Percentiles rank a stretch among this genome's conserved stretches.
phyloP scores from a whole-genome alignment of 192 early-diverging fungal species.

The Geranomyces michiganensis region DNA sequence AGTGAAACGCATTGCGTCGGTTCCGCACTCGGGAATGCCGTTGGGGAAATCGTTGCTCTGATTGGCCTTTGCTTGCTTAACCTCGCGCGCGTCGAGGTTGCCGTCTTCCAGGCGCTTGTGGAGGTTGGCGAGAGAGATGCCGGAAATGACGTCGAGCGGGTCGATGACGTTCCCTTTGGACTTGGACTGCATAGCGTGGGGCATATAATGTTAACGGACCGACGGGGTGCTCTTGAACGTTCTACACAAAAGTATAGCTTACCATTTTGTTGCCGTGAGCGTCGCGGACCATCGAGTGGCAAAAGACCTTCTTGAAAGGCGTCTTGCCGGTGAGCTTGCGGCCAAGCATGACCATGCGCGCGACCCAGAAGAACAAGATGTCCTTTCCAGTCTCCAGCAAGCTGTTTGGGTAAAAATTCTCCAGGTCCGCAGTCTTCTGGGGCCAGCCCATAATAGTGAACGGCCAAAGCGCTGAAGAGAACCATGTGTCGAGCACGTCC shows the following conservation, averaged over 20 bases:
- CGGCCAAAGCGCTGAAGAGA: constrained; percentile 98
- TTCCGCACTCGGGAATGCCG: constrained; percentile 97
- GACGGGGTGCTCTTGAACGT: no score
- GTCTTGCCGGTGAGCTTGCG: constrained; percentile 93
- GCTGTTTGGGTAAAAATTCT: constrained; percentile 86
- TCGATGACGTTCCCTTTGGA: constrained; percentile 97
- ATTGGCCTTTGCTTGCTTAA: constrained; percentile 81
- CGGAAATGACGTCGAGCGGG: constrained; percentile 95
- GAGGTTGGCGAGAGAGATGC: constrained; percentile 79
- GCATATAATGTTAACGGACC: no score
- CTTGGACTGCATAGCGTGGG: constrained; percentile 51
- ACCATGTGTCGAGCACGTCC: constrained; percentile 99
- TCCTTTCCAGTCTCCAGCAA: constrained; percentile 98
- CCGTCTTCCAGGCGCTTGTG: constrained; percentile 77
- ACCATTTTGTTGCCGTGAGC: constrained; percentile 98
- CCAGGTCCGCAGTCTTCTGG: constrained; percentile 80
- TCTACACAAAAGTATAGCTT: no score
- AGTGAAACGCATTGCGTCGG: constrained; percentile 73
- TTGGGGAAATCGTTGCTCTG: constrained; percentile 90
- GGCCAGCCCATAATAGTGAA: constrained; percentile 99
- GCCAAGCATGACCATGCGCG: constrained; percentile 99
- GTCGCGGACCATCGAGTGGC: constrained; percentile 98
- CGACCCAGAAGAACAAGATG: constrained; percentile 99
- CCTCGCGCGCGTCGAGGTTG: constrained; percentile 89
- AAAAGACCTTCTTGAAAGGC: constrained; percentile 92